These are phyloP conservation scores for Scolecobasidium constrictum DNA, from an alignment of 2,329 filamentous ascomycete genomes.

Conservation along the genomic window DNA sequence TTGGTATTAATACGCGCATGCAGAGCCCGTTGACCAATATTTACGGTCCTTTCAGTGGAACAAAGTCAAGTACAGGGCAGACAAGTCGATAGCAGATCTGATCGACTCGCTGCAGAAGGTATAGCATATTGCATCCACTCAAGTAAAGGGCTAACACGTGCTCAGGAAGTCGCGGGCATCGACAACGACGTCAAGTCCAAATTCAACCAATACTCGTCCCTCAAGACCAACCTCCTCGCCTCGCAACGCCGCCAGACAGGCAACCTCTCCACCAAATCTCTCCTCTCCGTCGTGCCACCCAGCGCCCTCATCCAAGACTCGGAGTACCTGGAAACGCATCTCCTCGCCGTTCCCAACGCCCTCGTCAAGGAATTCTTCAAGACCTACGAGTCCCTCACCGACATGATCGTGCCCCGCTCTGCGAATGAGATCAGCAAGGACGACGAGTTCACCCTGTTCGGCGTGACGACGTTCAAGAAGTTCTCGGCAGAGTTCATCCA, in stretches of 20 bases:
- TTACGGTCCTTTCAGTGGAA: conserved; percentile 88
- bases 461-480: conserved; percentile 91
- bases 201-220: conserved; percentile 85
- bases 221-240: conserved; percentile 72
- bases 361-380: conserved; percentile 80
- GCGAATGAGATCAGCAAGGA: conserved; percentile 71
- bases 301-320: conserved; percentile 73
- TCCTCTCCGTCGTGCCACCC: conserved; percentile 80
- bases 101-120: conserved; percentile 85
- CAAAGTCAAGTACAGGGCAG: conserved; percentile 90
- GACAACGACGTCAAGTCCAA: conserved; percentile 95
- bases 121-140: conserved; percentile 8
- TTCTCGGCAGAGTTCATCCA: conserved; percentile 76
- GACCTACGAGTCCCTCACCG: conserved; percentile 75
- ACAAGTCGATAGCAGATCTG: conserved; percentile 79
- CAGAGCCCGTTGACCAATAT: conserved; percentile 94
- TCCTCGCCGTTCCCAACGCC: conserved; percentile 75
- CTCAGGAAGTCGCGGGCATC: conserved; percentile 73
- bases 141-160: background rate
- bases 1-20: too few species aligned
- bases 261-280: conserved; percentile 87
- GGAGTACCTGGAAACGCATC: conserved; percentile 92
- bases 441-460: conserved; percentile 79
- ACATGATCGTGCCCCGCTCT: conserved; percentile 90
- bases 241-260: conserved; percentile 85